Conservation (phyloP, 345 rosid species). For the Cardamine chenopodiifolia region DNA sequence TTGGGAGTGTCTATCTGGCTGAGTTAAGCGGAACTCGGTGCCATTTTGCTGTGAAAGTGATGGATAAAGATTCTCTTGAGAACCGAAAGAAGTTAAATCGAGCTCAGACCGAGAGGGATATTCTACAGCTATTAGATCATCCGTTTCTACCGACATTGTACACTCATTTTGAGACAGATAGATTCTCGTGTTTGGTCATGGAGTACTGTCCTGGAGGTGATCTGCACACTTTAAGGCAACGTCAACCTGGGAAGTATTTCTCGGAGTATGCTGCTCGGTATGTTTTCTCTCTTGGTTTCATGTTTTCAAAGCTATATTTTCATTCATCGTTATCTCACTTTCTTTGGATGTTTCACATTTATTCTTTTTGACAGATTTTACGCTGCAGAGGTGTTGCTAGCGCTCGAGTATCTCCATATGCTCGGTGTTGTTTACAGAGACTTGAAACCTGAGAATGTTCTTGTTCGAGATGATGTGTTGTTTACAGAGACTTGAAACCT, state of each 20-base stretch:
- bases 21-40: constrained; percentile 89
- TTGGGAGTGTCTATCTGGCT: constrained; percentile 96
- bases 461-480: constrained; percentile 98
- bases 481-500: constrained; percentile 95
- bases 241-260: constrained; percentile 95
- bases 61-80: constrained; percentile 98
- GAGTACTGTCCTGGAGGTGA: constrained; percentile 99
- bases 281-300: constrained; percentile 30
- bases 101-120: constrained; percentile 98
- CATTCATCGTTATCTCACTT: constrained; percentile 4
- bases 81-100: constrained; percentile 89
- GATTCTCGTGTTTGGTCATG: constrained; percentile 97
- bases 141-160: constrained; percentile 96
- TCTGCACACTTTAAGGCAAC: constrained; percentile 90
- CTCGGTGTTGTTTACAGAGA: constrained; percentile 98
- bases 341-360: neutral
- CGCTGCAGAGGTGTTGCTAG: constrained; percentile 93
- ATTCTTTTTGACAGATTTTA: constrained; percentile 59
- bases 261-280: constrained; percentile 98
- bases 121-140: constrained; percentile 92
- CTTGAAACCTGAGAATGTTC: constrained; percentile 94
- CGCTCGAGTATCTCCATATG: constrained; percentile 98
- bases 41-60: constrained; percentile 94
- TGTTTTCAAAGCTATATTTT: neutral
- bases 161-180: constrained; percentile 93